Evolutionary conservation across 306 rosid species (phyloP).

Genomic region (Vigna trinervia): DNA sequence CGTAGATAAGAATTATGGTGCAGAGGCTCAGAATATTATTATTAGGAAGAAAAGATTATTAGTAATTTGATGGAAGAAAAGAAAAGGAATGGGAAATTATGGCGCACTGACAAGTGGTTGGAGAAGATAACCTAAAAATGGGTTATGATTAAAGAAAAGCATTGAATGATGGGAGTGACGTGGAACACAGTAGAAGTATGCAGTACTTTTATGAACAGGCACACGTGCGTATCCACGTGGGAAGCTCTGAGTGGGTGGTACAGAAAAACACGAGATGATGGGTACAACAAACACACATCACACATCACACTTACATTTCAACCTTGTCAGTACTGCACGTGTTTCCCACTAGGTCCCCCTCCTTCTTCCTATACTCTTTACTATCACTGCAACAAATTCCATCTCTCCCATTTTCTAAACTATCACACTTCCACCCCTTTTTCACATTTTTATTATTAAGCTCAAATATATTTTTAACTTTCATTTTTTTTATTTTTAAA

Average conservation of each 20-base stretch:
- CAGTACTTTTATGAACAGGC: constrained; percentile 34
- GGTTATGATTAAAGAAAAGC: background rate
- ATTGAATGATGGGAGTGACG: background rate
- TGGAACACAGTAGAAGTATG: background rate
- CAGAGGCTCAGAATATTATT: background rate
- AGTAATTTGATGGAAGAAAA: too few relatives aligned
- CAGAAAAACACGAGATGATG: constrained; percentile 39
- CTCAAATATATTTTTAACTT: too few relatives aligned
- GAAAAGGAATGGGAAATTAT: constrained; percentile 23
- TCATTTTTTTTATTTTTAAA: too few relatives aligned
- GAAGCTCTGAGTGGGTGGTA: constrained; percentile 34
- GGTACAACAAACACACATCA: background rate
- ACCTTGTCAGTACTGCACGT: constrained; percentile 73
- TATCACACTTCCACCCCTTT: too few relatives aligned
- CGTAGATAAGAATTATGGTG: constrained; percentile 51
- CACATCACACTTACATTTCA: constrained; percentile 46
- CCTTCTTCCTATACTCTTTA: background rate
- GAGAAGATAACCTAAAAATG: constrained; percentile 50
- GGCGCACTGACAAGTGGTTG: constrained; percentile 51
- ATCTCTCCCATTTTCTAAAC: too few relatives aligned
- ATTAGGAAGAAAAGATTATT: background rate
- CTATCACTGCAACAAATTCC: too few relatives aligned
- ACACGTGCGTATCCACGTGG: constrained; percentile 60
- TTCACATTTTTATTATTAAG: too few relatives aligned
- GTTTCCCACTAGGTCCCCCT: constrained; percentile 38